Base-by-base conservation (phyloP, 2,329 filamentous ascomycete species). In the Apiospora hydei region DNA sequence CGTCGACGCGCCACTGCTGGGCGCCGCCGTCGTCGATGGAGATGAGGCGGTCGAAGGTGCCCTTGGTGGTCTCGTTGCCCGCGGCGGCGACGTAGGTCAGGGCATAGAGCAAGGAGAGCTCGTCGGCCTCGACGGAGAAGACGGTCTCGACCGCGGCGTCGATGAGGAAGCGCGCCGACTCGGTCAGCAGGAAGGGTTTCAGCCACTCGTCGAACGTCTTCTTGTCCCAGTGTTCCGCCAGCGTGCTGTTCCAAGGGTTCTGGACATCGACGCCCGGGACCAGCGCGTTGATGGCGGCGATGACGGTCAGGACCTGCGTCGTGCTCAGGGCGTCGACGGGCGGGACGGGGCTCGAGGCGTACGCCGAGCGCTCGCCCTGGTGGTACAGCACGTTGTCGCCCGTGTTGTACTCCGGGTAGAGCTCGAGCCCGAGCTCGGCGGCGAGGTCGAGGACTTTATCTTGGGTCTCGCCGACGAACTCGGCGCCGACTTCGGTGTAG, bases 401-500 rank as follows among this genome's bases (percentile, higher is more conserved):
- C 21, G 57, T 24, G 57, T 64, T 64, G 30, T 64, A 64, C 30
- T 64, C 57, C 57, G 30, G 30, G 30, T 41, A 64, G 57, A 64
- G 57, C 57, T 41, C 57, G 30, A 64, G 57, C 10, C 34, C 34
- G 18, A 64, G 57, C 34, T 41, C 57, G 8, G 8, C 18, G 30
- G 57, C 57, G 5, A 64, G 57, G 3, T 4, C 57, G 18, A 64
- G 57, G 7, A 64, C 57, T 7, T 64, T 41, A 34, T 64, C 57
- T 7, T 64, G 57, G 3, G 57, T 64, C 57, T n/a, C 57, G 57
- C 57, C 57, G 21, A 64, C 21, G 57, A 64, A 64, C 57, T 64
- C 57, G 57, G 57, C 57, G 30, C 57, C 57, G 30, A 64, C 57
- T 21, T 64, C 57, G 34, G 57, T 64, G 57, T 64, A 64, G 57